These are phyloP conservation scores for Ascochyta viciae-villosae DNA, from an alignment of 2,329 filamentous ascomycete genomes.

Conservation along the genomic window DNA sequence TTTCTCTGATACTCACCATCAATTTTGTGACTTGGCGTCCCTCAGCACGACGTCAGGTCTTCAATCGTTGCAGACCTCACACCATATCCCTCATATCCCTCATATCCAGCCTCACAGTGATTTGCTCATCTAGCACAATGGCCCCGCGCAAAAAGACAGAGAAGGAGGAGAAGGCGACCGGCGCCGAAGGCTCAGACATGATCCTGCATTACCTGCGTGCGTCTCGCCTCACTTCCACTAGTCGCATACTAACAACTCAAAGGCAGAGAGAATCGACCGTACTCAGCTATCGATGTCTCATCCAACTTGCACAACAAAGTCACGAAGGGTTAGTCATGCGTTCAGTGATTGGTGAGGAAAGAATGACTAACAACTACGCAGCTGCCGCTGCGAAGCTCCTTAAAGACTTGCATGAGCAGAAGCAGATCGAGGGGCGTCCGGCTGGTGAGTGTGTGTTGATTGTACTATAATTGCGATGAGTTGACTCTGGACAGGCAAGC, in stretches of 20 bases:
- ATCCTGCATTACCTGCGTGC: slow-evolving; percentile 60
- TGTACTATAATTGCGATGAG: neutral
- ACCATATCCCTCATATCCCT: neutral
- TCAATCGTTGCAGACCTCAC: neutral
- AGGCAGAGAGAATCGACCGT: slow-evolving; percentile 63
- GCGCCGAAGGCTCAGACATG: slow-evolving; percentile 50
- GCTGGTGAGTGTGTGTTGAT: slow-evolving; percentile 51
- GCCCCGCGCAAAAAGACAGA: slow-evolving; percentile 48
- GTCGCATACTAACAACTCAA: slow-evolving; percentile 5
- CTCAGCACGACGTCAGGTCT: neutral
- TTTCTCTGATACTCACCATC: neutral
- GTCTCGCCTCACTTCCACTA: slow-evolving; percentile 27
- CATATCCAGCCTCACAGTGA: neutral
- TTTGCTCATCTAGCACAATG: slow-evolving; percentile 27
- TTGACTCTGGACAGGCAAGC: slow-evolving; percentile 59
- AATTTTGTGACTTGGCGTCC: neutral
- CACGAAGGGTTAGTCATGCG: slow-evolving; percentile 56
- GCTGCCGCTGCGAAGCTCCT: slow-evolving; percentile 66
- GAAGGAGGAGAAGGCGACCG: slow-evolving; percentile 44
- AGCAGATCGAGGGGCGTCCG: slow-evolving; percentile 64
- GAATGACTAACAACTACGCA: slow-evolving; percentile 34
- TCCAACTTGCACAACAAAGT: slow-evolving; percentile 68
- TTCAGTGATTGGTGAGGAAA: neutral
- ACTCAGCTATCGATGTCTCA: slow-evolving; percentile 65
- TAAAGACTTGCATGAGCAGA: slow-evolving; percentile 67